Percentiles rank a stretch among this genome's conserved stretches.
These are phyloP conservation scores for Fonsecaea erecta DNA, from an alignment of 2,329 filamentous ascomycete genomes.

Conservation along the genomic window DNA sequence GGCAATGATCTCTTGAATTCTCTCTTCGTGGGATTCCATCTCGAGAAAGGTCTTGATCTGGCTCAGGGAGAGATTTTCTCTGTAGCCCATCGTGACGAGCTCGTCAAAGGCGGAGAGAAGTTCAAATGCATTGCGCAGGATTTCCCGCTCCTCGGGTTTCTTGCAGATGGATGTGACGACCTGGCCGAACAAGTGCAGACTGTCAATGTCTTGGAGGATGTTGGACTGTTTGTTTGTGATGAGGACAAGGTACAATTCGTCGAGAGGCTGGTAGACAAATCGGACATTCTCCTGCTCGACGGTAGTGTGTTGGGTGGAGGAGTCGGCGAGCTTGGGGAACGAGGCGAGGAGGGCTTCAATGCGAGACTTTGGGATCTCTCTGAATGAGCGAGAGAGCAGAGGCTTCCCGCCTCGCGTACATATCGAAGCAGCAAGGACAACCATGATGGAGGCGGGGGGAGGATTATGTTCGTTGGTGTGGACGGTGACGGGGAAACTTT, in stretches of 20 bases:
- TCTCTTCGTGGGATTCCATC: slow-evolving; percentile 99
- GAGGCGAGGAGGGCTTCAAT: slow-evolving; percentile 96
- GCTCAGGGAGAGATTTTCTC: slow-evolving; percentile 92
- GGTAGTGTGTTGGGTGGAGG: slow-evolving; percentile 94
- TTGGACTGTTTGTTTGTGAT: slow-evolving; percentile 99
- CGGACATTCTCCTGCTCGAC: slow-evolving; percentile 99
- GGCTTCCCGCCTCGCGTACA: slow-evolving; percentile 98
- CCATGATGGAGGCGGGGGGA: slow-evolving; percentile 53
- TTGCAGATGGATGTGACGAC: slow-evolving; percentile 97
- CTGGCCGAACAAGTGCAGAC: slow-evolving; percentile 95
- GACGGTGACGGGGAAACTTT: slow-evolving; percentile 7
- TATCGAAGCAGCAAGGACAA: slow-evolving; percentile 97
- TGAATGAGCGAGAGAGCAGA: slow-evolving; percentile 95
- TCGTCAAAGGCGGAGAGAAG: slow-evolving; percentile 96
- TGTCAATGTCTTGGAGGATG: slow-evolving; percentile 98
- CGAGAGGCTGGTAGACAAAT: slow-evolving; percentile 98
- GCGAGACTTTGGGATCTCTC: slow-evolving; percentile 94
- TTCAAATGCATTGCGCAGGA: slow-evolving; percentile 92
- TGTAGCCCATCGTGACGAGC: slow-evolving; percentile 90
- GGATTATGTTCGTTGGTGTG: neutral
- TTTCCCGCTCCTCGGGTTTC: slow-evolving; percentile 93
- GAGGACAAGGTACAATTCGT: slow-evolving; percentile 99
- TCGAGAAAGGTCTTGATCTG: slow-evolving; percentile 99
- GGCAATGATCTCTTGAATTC: slow-evolving; percentile 97
- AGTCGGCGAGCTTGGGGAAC: slow-evolving; percentile 96